These are phyloP conservation scores for Cephalotrichum gorgonifer DNA, from an alignment of 2,329 filamentous ascomycete species.

Conservation along the genomic window DNA sequence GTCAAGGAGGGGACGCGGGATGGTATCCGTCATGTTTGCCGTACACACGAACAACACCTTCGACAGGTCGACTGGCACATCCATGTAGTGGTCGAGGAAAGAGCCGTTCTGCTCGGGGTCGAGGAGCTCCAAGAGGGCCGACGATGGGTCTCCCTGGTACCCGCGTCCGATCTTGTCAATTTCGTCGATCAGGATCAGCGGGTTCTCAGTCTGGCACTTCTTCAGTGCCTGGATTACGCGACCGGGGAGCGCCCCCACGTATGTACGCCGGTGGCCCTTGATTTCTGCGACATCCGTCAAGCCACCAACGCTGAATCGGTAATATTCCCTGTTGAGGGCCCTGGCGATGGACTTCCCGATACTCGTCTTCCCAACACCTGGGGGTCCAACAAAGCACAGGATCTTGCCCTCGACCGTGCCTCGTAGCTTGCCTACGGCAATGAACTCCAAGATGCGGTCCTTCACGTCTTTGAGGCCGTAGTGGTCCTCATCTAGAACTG, in stretches of 20 bases:
- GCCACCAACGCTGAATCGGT: conserved; percentile 94
- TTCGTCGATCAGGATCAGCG: conserved; percentile 91
- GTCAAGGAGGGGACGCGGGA: conserved; percentile 84
- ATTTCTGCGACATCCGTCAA: conserved; percentile 97
- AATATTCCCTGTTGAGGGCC: conserved; percentile 91
- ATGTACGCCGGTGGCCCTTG: conserved; percentile 93
- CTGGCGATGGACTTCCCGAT: conserved; percentile 97
- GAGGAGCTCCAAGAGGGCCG: conserved; percentile 82
- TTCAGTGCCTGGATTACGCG: conserved; percentile 97
- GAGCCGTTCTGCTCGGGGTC: conserved; percentile 97
- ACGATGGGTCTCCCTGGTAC: conserved; percentile 93
- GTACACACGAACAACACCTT: conserved; percentile 99
- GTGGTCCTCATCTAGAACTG: conserved; percentile 89
- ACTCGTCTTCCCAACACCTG: conserved; percentile 96
- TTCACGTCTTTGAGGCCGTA: conserved; percentile 97
- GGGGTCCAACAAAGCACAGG: conserved; percentile 91
- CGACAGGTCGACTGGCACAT: conserved; percentile 91
- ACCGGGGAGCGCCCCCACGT: conserved; percentile 89
- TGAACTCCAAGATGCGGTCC: conserved; percentile 95
- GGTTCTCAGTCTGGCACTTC: conserved; percentile 98
- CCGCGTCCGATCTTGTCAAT: conserved; percentile 96
- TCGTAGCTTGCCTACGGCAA: conserved; percentile 91
- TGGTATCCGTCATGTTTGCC: conserved; percentile 97
- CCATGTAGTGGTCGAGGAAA: conserved; percentile 97
- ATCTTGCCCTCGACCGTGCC: conserved; percentile 98